These are phyloP conservation scores for Sphagnum magellanicum DNA, from an alignment of 228 moss, liverwort and hornwort species.

Conservation along the genomic window DNA sequence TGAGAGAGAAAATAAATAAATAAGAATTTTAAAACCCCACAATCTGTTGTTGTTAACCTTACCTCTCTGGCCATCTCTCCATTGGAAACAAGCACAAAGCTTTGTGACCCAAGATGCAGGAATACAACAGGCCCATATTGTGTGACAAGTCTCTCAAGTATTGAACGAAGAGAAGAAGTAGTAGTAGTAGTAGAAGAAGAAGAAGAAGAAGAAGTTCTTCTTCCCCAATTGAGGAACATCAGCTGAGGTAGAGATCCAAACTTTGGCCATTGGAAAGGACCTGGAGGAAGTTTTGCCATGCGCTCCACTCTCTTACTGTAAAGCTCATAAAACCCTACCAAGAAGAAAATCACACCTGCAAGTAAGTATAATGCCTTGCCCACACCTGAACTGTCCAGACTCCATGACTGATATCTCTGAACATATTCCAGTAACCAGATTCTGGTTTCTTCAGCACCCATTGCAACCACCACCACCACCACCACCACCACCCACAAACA, in stretches of 20 bases:
- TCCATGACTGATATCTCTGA: conserved; percentile 8
- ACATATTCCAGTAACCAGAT: no score
- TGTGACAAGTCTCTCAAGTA: conserved; percentile 10
- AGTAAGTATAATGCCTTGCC: conserved; percentile 33
- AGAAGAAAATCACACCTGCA: conserved; percentile 24
- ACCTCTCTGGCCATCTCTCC: conserved; percentile 52
- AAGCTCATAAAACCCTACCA: conserved; percentile 39
- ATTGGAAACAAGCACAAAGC: conserved; percentile 38
- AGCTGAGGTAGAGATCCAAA: conserved; percentile 35
- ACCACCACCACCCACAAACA: no score
- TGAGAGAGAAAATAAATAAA: background rate
- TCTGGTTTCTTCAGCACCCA: no score
- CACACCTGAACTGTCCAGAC: conserved; percentile 17
- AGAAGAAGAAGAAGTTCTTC: no score
- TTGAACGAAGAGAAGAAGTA: conserved; percentile 16
- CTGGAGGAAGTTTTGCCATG: conserved; percentile 39
- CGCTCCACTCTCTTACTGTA: conserved; percentile 22
- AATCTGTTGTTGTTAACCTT: background rate
- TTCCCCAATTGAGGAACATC: background rate
- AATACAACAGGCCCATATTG: conserved; percentile 27
- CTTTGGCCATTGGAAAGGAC: conserved; percentile 50
- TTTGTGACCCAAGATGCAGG: conserved; percentile 22
- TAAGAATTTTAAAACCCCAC: background rate
- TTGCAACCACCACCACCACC: no score
- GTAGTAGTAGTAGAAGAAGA: background rate